Base-by-base conservation (phyloP, 2,329 filamentous ascomycete species). In the Parastagonospora avenae region DNA sequence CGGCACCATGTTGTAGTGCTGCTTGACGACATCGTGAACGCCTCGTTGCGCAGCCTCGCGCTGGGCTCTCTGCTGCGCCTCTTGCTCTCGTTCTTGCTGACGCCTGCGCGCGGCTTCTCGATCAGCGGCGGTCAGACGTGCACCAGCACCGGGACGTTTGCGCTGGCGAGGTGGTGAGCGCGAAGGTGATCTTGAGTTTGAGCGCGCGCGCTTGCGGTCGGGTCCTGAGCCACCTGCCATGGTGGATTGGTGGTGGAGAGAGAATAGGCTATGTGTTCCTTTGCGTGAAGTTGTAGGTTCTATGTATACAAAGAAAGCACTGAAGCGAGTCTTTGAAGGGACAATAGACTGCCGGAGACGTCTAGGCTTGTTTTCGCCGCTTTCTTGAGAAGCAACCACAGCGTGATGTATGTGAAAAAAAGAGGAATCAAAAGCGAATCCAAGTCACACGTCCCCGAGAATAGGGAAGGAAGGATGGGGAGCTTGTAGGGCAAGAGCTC, bases 1-100 rank as follows among this genome's bases (percentile, higher is more conserved):
- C 0, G 93, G 93, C 0, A 97, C 93, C 32, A 90, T 88, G 75
- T 99, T 99, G 81, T 99, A 99, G 75, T 97, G 93, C 60, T 96
- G 88, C 43, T 88, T 85, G 42, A 97, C 94, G 7, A 96, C 87
- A 67, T 97, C 91, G 63, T 92, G 86, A 36, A 91, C 86, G 37
- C 86, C 87, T 42, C 86, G 76, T 27, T 76, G 75, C 6, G 65
- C 66, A 5, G 66, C 68, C 46, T 67, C 67, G 16, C 64, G 57
- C n/a, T 70, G 66, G 6, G 68, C 68, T 11, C 83, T 76, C 60
- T 87, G 80, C 35, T 79, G 61, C 46, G 80, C 77, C 46, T 75
- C 71, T 46, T 74, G 67, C 52, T 78, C 73, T 33, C 76, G 67
- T 48, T 76, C 64, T 42, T 65, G 57, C 55, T 77, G 71, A 29